Evolutionary conservation across 2,329 filamentous ascomycete genomes (phyloP).

Genomic region (Fusarium sp.): DNA sequence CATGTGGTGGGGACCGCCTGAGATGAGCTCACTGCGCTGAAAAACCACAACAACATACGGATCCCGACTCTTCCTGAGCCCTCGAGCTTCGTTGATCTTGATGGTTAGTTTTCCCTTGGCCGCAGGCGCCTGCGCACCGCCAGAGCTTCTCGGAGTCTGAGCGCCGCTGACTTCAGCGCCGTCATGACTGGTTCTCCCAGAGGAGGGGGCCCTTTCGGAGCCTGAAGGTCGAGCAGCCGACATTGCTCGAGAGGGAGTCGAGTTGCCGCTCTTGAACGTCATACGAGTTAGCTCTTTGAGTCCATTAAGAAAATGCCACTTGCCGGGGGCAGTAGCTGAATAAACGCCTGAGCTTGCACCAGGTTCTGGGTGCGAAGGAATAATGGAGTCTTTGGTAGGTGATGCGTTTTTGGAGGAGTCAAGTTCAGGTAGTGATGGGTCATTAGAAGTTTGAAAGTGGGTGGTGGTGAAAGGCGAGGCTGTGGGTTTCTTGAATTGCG

Average conservation of each 20-base stretch:
- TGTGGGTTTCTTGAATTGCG: constrained; percentile 42
- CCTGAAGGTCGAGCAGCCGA: constrained; percentile 72
- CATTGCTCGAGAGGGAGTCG: constrained; percentile 89
- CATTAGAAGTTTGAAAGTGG: constrained; percentile 46
- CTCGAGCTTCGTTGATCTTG: constrained; percentile 87
- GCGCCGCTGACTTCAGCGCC: constrained; percentile 64
- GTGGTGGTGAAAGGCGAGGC: constrained; percentile 48
- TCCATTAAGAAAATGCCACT: constrained; percentile 75
- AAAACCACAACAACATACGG: constrained; percentile 98
- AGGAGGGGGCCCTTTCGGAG: constrained; percentile 58
- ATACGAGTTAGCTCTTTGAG: constrained; percentile 90
- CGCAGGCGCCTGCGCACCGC: constrained; percentile 74
- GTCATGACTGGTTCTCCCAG: constrained; percentile 57
- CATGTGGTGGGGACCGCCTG: constrained; percentile 78
- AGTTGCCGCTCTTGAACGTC: constrained; percentile 88
- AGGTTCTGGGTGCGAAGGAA: constrained; percentile 53
- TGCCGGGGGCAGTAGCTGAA: constrained; percentile 57
- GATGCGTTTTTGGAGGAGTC: constrained; percentile 39
- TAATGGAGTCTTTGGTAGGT: constrained; percentile 38
- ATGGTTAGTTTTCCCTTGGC: constrained; percentile 91
- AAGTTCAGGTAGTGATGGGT: constrained; percentile 42
- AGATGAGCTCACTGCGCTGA: constrained; percentile 96
- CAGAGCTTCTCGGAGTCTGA: constrained; percentile 62
- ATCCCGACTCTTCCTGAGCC: constrained; percentile 83
- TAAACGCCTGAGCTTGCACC: constrained; percentile 63